phyloP scores from a whole-genome alignment of 2,329 filamentous ascomycete genomes.

The Sclerotinia nivalis region DNA sequence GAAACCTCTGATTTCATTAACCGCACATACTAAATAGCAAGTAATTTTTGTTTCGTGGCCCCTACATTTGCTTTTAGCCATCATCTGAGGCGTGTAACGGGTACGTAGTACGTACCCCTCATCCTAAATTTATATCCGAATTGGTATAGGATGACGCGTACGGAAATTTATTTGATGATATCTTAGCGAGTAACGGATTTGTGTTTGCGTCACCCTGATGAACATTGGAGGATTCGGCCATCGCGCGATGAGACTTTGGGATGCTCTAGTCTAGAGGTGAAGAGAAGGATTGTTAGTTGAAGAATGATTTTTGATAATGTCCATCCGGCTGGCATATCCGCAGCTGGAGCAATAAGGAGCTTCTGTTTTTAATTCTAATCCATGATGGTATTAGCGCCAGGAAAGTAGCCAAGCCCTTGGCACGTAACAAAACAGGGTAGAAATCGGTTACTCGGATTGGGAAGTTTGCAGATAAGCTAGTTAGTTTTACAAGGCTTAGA shows the following conservation, averaged over 20 bases:
- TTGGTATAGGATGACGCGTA: slow-evolving; percentile 10
- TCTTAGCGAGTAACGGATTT: not conserved
- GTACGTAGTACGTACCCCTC: not conserved
- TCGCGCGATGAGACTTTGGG: not conserved
- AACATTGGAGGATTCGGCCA: not conserved
- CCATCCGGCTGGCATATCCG: too few relatives aligned
- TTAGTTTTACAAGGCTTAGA: too few relatives aligned
- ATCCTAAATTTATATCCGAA: not conserved
- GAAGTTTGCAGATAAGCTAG: not conserved
- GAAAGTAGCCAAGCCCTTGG: slow-evolving; percentile 13
- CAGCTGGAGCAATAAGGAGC: too few relatives aligned
- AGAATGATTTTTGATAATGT: not conserved
- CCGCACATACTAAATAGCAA: too few relatives aligned
- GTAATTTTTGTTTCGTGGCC: too few relatives aligned
- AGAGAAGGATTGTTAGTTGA: not conserved
- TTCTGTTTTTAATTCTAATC: too few relatives aligned
- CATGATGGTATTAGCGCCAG: slow-evolving; percentile 6
- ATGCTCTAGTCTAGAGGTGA: not conserved
- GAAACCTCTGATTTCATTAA: too few relatives aligned
- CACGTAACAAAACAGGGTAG: not conserved
- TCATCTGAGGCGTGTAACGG: not conserved
- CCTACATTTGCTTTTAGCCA: too few relatives aligned
- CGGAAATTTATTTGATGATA: not conserved
- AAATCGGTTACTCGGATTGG: not conserved
- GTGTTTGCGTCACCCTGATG: not conserved